Evolutionary conservation across 148 eudicot genomes (phyloP), one percentile per base, ranked within the genome.

Genomic region (Arctostaphylos glauca): DNA sequence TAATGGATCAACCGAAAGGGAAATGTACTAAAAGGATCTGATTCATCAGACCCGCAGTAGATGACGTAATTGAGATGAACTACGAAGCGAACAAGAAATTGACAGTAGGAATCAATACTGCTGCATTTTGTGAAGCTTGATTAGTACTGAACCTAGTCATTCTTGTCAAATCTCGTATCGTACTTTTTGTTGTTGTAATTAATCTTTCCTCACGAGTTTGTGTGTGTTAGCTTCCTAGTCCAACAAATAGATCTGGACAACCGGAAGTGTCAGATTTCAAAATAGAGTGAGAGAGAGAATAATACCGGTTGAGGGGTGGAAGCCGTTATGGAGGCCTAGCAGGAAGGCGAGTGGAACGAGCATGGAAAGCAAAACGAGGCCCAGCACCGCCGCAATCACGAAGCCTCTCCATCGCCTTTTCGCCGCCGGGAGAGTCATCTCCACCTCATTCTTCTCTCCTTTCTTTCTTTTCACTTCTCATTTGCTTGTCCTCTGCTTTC

Each of bases 301-400:
- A 43, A 13, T 89, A 92, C 97, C 92, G 13, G 90, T 13, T 68
- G 83, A 47, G 31, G 95, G 87, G 75, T 90, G 93, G 81, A 96
- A 92, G 21, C 92, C 91, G 70, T 87, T 90, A 83, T 94, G 95
- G 84, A 93, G 93, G 58, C 98, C 98, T 64, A 96, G 98, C 68
- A 96, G 88, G 83, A 94, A 94, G 52, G 91, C 91, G 19, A 96
- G 92, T 41, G 99, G 97, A 38, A 96, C 97, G 78, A 96, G 98
- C 98, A 96, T 93, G 10, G 99, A 96, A 5, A 94, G 92, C 12
- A 94, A 77, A 16, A 96, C 99, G n/a, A 96, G 98, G 9, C 92
- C 98, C 23, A 93, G 67, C 7, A 94, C 99, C 59, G 93, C 97
- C 53, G 93, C 89, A 8, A 92, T 95, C 38, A 92, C 95, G 55